Evolutionary conservation across 169 alveolate genomes (phyloP).

Genomic region (Miamiensis avidus): DNA sequence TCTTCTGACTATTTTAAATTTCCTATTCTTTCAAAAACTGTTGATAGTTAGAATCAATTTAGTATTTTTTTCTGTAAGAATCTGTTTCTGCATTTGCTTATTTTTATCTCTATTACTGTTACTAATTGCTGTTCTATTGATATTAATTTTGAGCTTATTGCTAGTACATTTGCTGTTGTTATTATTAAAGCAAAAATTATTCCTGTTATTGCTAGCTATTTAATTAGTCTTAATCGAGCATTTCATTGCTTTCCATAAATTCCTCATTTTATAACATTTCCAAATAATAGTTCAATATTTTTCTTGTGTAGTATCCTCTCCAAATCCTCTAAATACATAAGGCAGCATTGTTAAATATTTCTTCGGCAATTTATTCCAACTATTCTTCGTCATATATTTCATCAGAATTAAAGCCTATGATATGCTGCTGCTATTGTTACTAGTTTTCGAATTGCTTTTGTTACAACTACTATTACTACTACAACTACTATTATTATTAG

Average conservation of each 20-base stretch:
- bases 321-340: conserved; percentile 11
- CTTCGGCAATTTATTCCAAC: not conserved
- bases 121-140: not conserved
- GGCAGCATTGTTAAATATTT: conserved; percentile 28
- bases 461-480: too few relatives aligned
- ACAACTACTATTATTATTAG: too few relatives aligned
- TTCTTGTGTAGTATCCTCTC: conserved; percentile 11
- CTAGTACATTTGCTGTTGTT: not conserved
- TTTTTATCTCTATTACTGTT: not conserved
- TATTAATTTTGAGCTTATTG: too few relatives aligned
- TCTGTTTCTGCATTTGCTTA: not conserved
- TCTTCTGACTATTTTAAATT: too few relatives aligned
- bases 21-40: not conserved
- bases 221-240: not conserved
- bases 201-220: not conserved
- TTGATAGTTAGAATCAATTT: too few relatives aligned
- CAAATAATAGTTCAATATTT: conserved; percentile 1
- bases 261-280: not conserved
- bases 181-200: too few relatives aligned
- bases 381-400: not conserved
- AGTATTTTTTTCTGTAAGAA: too few relatives aligned
- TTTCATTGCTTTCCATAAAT: not conserved
- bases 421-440: not conserved
- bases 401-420: not conserved
- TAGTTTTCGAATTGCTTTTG: not conserved